These are phyloP conservation scores for Sclerotinia nivalis DNA, from an alignment of 2,329 filamentous ascomycete genomes.

Conservation along the genomic window DNA sequence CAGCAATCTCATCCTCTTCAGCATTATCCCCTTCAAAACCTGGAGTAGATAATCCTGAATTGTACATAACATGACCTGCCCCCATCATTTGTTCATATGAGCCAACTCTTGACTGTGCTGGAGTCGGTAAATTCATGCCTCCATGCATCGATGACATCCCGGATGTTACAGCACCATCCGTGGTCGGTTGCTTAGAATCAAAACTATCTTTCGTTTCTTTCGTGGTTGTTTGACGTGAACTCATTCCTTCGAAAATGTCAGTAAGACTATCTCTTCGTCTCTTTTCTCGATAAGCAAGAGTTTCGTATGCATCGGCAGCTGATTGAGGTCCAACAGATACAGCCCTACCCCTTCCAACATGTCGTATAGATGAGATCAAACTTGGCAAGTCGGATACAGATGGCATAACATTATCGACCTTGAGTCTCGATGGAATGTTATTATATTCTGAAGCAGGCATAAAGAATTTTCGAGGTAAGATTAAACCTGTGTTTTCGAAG, in stretches of 20 bases:
- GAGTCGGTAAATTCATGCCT: slow-evolving; percentile 49
- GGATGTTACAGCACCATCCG: slow-evolving; percentile 35
- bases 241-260: slow-evolving; percentile 28
- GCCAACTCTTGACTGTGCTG: slow-evolving; percentile 51
- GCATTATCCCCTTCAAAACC: slow-evolving; percentile 42
- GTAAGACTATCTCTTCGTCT: slow-evolving; percentile 58
- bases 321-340: slow-evolving; percentile 93
- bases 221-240: slow-evolving; percentile 25
- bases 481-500: slow-evolving; percentile 76
- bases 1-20: slow-evolving; percentile 42
- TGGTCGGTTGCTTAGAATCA: slow-evolving; percentile 24
- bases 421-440: slow-evolving; percentile 70
- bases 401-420: slow-evolving; percentile 86
- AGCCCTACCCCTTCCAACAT: slow-evolving; percentile 74
- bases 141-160: slow-evolving; percentile 46
- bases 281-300: slow-evolving; percentile 84
- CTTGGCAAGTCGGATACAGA: slow-evolving; percentile 83
- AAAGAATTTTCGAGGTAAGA: slow-evolving; percentile 87
- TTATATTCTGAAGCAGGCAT: slow-evolving; percentile 88
- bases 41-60: slow-evolving; percentile 41
- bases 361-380: slow-evolving; percentile 77
- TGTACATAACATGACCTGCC: slow-evolving; percentile 52
- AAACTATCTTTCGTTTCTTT: slow-evolving; percentile 28
- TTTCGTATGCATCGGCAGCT: slow-evolving; percentile 94
- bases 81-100: slow-evolving; percentile 76